phyloP scores from a whole-genome alignment of 2,329 filamentous ascomycete species.

The Aspergillus texensis region DNA sequence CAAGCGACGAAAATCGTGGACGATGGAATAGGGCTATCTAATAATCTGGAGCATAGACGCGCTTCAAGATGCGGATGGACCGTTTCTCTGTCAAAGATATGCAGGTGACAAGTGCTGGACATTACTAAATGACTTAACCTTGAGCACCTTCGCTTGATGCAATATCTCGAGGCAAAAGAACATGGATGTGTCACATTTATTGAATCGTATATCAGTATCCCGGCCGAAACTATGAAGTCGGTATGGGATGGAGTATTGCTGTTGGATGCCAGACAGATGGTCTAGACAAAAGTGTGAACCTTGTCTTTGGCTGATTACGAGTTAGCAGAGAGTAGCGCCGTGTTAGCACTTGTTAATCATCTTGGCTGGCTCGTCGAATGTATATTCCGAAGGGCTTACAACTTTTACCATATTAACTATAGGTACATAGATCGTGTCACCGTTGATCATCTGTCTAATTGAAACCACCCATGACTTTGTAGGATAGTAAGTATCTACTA shows the following conservation, averaged over 20 bases:
- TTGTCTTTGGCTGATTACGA: not conserved
- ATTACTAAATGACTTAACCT: too few species aligned
- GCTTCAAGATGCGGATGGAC: conserved; percentile 3
- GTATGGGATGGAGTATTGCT: not conserved
- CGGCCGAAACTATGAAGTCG: not conserved
- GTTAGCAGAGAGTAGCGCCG: not conserved
- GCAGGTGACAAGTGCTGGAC: too few species aligned
- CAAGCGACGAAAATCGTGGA: not conserved
- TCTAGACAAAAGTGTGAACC: not conserved
- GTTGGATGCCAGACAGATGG: not conserved
- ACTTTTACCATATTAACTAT: not conserved
- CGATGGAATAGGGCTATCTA: not conserved
- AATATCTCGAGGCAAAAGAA: not conserved
- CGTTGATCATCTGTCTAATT: not conserved
- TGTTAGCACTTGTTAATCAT: not conserved
- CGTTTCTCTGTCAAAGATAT: not conserved
- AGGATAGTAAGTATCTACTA: not conserved
- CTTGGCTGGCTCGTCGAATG: not conserved
- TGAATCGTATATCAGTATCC: not conserved
- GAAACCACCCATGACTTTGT: not conserved
- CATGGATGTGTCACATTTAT: conserved; percentile 5
- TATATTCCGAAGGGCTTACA: not conserved
- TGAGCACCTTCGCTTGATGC: not conserved
- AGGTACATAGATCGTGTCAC: not conserved
- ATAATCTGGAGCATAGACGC: conserved; percentile 3